These are phyloP conservation scores for Anthoceros angustus DNA, from an alignment of 225 moss, liverwort and hornwort species.

Conservation along the genomic window DNA sequence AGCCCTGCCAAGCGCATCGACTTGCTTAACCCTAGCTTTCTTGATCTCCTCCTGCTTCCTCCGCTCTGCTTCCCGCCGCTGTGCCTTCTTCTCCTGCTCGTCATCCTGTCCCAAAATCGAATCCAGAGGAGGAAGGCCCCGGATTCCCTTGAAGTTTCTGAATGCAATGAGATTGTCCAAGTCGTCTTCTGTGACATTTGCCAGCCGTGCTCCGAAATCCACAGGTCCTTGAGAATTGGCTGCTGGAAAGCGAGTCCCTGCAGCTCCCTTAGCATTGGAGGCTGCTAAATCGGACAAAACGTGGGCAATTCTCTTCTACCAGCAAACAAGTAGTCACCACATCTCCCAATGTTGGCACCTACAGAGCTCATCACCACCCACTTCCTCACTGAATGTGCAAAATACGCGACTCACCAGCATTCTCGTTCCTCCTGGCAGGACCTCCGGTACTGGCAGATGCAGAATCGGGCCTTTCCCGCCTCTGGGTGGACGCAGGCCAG, in stretches of 20 bases:
- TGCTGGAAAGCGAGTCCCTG: not conserved
- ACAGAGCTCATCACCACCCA: no score
- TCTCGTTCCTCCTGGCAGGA: no score
- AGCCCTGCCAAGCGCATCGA: constrained; percentile 75
- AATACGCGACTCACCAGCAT: no score
- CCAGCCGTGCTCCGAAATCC: constrained; percentile 5
- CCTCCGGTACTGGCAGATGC: no score
- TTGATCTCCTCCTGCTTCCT: constrained; percentile 75
- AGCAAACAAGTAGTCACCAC: no score
- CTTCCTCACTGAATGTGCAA: no score
- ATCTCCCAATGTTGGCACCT: no score
- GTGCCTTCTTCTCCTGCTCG: constrained; percentile 69
- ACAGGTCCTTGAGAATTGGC: not conserved
- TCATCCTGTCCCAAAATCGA: constrained; percentile 76
- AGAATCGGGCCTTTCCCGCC: no score
- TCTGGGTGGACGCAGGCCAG: no score
- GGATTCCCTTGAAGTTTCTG: constrained; percentile 76
- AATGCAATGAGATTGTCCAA: constrained; percentile 82
- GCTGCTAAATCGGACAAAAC: no score
- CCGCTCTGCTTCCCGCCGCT: constrained; percentile 70
- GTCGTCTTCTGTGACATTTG: constrained; percentile 67
- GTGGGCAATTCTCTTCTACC: no score
- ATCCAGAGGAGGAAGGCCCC: constrained; percentile 74
- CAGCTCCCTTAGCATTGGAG: no score
- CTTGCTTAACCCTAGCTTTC: constrained; percentile 63